Evolutionary conservation across 345 rosid genomes (phyloP).

Genomic region (Eutrema yunnanense): DNA sequence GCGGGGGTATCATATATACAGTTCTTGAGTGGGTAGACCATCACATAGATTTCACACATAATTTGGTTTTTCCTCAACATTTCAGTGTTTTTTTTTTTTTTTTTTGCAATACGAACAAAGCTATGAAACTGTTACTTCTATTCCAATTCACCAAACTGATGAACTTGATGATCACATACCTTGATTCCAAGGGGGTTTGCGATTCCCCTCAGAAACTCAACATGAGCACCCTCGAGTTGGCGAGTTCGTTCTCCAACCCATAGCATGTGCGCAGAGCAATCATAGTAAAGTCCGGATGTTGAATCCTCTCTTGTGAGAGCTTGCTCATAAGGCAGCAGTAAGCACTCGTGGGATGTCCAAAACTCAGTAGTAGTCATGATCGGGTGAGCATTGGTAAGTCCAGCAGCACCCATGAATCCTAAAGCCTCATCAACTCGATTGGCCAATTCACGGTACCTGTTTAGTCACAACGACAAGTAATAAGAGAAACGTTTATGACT

Average conservation of each 20-base stretch:
- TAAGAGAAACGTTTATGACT: not conserved
- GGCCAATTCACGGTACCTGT: conserved; percentile 56
- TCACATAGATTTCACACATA: too few species aligned
- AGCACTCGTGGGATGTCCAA: conserved; percentile 71
- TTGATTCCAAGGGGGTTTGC: conserved; percentile 63
- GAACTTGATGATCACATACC: conserved; percentile 16
- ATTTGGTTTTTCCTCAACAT: too few species aligned
- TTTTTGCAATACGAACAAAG: too few species aligned
- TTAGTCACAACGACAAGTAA: not conserved
- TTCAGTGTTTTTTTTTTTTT: too few species aligned
- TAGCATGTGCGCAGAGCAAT: conserved; percentile 65
- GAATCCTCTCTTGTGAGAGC: conserved; percentile 71
- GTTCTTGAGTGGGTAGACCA: too few species aligned
- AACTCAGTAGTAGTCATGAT: conserved; percentile 54
- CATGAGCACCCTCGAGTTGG: conserved; percentile 66
- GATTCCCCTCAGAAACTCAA: conserved; percentile 58
- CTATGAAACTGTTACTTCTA: too few species aligned
- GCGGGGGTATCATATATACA: too few species aligned
- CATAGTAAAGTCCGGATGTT: conserved; percentile 60
- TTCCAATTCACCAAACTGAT: too few species aligned
- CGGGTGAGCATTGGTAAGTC: conserved; percentile 53
- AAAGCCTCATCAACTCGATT: conserved; percentile 63
- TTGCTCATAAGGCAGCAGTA: conserved; percentile 59
- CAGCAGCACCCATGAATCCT: conserved; percentile 73
- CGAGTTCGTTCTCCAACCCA: conserved; percentile 78